These are phyloP conservation scores for Galerina sulciceps DNA, from an alignment of 768 basidiomycete species.

Conservation along the genomic window DNA sequence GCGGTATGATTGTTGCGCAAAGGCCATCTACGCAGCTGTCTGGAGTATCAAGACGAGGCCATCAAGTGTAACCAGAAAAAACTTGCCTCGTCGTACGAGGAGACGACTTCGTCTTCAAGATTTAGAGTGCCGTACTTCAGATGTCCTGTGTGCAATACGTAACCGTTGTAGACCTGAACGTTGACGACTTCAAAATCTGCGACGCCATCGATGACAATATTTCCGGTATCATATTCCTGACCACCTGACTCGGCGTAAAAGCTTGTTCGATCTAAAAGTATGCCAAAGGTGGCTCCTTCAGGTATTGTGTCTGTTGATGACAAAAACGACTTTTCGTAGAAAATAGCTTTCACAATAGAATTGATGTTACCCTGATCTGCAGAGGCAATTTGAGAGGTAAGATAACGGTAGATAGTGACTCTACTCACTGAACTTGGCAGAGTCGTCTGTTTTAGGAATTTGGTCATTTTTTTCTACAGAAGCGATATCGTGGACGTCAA, in stretches of 20 bases:
- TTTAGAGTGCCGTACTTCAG: constrained; percentile 87
- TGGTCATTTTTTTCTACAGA: constrained; percentile 74
- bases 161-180: constrained; percentile 94
- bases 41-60: constrained; percentile 1
- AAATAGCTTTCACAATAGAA: constrained; percentile 82
- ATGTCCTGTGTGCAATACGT: constrained; percentile 90
- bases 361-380: constrained; percentile 78
- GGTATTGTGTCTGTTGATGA: constrained; percentile 69
- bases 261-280: constrained; percentile 90
- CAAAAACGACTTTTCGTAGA: constrained; percentile 78
- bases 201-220: constrained; percentile 88
- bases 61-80: neutral
- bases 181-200: constrained; percentile 94
- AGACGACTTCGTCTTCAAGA: constrained; percentile 81
- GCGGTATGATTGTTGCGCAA: constrained; percentile 98
- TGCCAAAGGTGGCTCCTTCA: constrained; percentile 71
- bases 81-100: constrained; percentile 89
- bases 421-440: constrained; percentile 83
- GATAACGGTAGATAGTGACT: neutral
- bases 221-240: constrained; percentile 96
- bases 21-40: constrained; percentile 89
- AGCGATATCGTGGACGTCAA: constrained; percentile 95
- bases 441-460: constrained; percentile 93
- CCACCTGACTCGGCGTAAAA: constrained; percentile 99
- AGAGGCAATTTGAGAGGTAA: neutral